Conservation (phyloP, 441 rosid genomes). For the Erodium moschatum region DNA sequence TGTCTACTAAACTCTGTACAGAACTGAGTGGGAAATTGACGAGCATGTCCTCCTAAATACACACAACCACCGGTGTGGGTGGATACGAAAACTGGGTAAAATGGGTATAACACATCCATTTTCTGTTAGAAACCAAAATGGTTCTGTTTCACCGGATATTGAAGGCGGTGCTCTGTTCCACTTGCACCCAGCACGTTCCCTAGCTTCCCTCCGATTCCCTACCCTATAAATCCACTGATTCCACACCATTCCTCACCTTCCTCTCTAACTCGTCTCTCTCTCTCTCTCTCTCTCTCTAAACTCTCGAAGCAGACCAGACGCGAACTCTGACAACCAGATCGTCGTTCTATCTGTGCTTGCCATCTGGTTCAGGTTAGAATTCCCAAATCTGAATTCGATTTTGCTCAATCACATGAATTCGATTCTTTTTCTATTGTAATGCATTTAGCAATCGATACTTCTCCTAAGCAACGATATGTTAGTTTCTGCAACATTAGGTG, state of each 20-base stretch:
- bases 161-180: background rate
- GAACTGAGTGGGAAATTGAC: too few relatives aligned
- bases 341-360: constrained; percentile 10
- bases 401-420: background rate
- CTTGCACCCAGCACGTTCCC: background rate
- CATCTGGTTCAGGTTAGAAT: background rate
- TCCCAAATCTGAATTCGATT: background rate
- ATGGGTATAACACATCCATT: background rate
- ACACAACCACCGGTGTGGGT: too few relatives aligned
- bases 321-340: background rate
- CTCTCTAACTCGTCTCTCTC: background rate
- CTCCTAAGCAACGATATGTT: background rate
- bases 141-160: constrained; percentile 20
- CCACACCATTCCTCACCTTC: constrained; percentile 8
- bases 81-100: background rate
- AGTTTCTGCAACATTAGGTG: background rate
- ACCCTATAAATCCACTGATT: constrained; percentile 19
- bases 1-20: too few relatives aligned
- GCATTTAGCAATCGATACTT: background rate
- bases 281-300: constrained; percentile 14
- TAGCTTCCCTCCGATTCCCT: constrained; percentile 25
- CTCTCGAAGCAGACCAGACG: background rate
- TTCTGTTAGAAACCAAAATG: background rate
- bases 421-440: background rate
- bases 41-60: too few relatives aligned